Conservation (phyloP, 2,329 filamentous ascomycete genomes). For the Monilinia vaccinii-corymbosi region DNA sequence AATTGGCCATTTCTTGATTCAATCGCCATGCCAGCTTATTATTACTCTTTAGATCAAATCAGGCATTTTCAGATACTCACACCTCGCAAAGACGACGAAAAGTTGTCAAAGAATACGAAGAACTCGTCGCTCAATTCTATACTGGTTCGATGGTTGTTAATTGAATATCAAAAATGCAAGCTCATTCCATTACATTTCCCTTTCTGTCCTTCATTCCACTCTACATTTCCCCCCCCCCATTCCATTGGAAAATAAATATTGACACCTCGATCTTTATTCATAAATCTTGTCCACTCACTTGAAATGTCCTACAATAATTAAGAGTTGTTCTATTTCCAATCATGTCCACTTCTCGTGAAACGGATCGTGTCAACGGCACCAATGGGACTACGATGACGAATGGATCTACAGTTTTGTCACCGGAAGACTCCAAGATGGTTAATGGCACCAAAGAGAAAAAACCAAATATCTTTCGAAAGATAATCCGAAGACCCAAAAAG, state of each 20-base stretch:
- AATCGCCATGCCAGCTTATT: too few relatives aligned
- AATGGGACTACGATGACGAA: neutral
- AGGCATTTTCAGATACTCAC: too few relatives aligned
- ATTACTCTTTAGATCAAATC: too few relatives aligned
- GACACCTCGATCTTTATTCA: neutral
- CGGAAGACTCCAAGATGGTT: neutral
- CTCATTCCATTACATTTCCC: neutral
- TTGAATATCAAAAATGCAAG: too few relatives aligned
- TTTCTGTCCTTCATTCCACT: slow-evolving; percentile 3
- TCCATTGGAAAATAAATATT: slow-evolving; percentile 1
- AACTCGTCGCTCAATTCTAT: too few relatives aligned
- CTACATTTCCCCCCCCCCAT: slow-evolving; percentile 2
- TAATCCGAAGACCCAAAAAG: slow-evolving; percentile 1
- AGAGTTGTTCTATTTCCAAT: neutral
- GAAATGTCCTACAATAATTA: neutral
- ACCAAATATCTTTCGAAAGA: slow-evolving; percentile 1
- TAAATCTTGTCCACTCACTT: neutral
- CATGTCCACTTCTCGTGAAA: slow-evolving; percentile 1
- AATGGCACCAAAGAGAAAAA: neutral
- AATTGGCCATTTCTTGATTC: too few relatives aligned
- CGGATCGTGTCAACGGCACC: neutral
- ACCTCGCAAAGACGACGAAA: too few relatives aligned
- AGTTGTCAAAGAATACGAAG: too few relatives aligned
- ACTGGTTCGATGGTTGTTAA: too few relatives aligned
- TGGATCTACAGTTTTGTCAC: neutral